Conservation (phyloP, 768 basidiomycete genomes). For the Neoboletus magnificus region DNA sequence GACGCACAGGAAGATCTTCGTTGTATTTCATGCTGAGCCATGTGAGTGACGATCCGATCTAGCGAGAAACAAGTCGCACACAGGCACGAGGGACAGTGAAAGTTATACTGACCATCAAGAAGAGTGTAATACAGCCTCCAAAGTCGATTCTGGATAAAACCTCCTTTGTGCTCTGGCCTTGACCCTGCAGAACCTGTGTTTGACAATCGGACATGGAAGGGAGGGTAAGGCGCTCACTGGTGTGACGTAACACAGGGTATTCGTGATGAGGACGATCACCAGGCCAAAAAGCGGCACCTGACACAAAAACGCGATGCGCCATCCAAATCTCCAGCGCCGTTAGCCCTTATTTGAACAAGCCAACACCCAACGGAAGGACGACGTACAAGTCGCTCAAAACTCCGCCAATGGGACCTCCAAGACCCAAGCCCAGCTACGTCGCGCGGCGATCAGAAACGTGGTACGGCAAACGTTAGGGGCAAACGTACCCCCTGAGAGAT, state of each 20-base stretch:
- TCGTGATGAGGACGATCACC: conserved; percentile 46
- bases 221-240: conserved; percentile 42
- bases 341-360: not conserved
- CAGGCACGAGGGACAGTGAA: not conserved
- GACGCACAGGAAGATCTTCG: conserved; percentile 55
- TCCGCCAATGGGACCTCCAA: conserved; percentile 24
- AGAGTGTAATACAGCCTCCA: conserved; percentile 61
- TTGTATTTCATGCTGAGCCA: conserved; percentile 74
- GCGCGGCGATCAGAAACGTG: not conserved
- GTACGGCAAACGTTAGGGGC: not conserved
- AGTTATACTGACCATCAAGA: conserved; percentile 47
- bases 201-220: not conserved
- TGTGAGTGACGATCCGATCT: conserved; percentile 59
- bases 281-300: conserved; percentile 65
- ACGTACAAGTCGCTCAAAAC: conserved; percentile 21
- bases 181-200: conserved; percentile 44
- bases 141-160: conserved; percentile 80
- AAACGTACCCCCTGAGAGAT: conserved; percentile 16
- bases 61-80: not conserved
- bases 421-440: conserved; percentile 22
- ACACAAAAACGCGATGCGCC: conserved; percentile 73
- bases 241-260: conserved; percentile 59
- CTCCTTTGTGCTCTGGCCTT: conserved; percentile 58
- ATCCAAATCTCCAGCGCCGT: conserved; percentile 25
- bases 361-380: not conserved